These are phyloP conservation scores for Erigeron canadensis DNA, from an alignment of 129 eudicot genomes.

Conservation along the genomic window DNA sequence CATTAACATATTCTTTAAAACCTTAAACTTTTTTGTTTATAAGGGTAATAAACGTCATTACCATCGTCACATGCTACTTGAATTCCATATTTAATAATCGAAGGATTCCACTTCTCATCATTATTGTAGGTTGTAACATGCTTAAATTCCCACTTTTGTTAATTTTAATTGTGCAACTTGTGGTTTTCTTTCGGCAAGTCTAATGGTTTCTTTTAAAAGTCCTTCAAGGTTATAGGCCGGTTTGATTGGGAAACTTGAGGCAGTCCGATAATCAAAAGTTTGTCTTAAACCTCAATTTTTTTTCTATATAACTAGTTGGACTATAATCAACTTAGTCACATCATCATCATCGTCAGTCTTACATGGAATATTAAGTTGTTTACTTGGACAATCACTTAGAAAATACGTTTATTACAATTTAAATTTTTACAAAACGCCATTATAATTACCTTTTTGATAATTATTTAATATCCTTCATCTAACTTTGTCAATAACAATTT, in stretches of 20 bases:
- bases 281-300: no score
- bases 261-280: background rate
- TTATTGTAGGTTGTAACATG: conserved; percentile 33
- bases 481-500: no score
- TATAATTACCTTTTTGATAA: no score
- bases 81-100: conserved; percentile 8
- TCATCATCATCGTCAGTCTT: no score
- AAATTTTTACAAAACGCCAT: no score
- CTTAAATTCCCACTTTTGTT: conserved; percentile 21
- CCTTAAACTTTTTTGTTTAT: conserved; percentile 17
- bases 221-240: conserved; percentile 2
- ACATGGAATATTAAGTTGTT: no score
- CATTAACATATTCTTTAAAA: conserved; percentile 5
- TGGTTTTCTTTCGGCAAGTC: background rate
- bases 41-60: conserved; percentile 30
- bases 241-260: background rate
- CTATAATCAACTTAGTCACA: no score
- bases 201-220: background rate
- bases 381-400: no score
- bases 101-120: conserved; percentile 31
- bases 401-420: no score
- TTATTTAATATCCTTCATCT: no score
- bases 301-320: no score
- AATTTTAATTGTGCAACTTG: conserved; percentile 5
- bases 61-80: conserved; percentile 34